phyloP scores from a whole-genome alignment of 371 early-diverging fungal species.

The Cladochytrium tenue region DNA sequence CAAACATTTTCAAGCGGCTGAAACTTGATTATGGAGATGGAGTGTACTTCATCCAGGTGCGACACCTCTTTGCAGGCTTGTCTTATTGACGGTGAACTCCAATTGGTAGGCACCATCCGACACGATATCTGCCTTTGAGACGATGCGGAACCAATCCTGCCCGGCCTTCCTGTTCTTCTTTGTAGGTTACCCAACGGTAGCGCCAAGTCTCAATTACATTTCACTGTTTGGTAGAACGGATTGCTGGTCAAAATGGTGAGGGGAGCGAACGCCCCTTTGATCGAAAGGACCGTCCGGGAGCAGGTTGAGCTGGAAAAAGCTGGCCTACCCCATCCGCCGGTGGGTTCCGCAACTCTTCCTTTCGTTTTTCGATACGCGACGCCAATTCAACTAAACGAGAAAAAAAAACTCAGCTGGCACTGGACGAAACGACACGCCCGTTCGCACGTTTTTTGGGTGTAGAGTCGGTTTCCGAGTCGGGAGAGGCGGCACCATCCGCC shows the following conservation, averaged over 20 bases:
- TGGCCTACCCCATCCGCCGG: conserved; percentile 31
- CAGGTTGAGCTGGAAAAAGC: conserved; percentile 45
- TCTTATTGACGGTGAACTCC: neutral
- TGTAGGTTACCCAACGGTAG: conserved; percentile 24
- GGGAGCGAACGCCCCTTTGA: conserved; percentile 55
- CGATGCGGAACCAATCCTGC: conserved; percentile 47
- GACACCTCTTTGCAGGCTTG: neutral
- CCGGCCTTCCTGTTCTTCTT: conserved; percentile 52
- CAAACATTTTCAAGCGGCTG: conserved; percentile 50
- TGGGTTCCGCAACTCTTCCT: conserved; percentile 9
- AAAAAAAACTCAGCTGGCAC: conserved; percentile 1
- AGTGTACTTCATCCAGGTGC: conserved; percentile 41
- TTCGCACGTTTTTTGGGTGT: conserved; percentile 8
- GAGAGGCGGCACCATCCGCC: neutral
- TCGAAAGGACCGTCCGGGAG: conserved; percentile 51
- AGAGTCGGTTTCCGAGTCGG: conserved; percentile 4
- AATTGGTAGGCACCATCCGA: conserved; percentile 46
- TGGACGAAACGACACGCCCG: conserved; percentile 15
- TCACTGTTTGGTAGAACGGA: conserved; percentile 32
- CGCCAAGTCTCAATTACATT: neutral
- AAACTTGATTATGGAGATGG: conserved; percentile 50
- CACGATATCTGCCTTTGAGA: conserved; percentile 34
- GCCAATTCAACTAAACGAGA: neutral
- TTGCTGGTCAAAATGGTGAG: conserved; percentile 45
- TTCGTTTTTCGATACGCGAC: neutral